phyloP scores from a whole-genome alignment of 805 yeast species.

The Danielia reshetovae region DNA sequence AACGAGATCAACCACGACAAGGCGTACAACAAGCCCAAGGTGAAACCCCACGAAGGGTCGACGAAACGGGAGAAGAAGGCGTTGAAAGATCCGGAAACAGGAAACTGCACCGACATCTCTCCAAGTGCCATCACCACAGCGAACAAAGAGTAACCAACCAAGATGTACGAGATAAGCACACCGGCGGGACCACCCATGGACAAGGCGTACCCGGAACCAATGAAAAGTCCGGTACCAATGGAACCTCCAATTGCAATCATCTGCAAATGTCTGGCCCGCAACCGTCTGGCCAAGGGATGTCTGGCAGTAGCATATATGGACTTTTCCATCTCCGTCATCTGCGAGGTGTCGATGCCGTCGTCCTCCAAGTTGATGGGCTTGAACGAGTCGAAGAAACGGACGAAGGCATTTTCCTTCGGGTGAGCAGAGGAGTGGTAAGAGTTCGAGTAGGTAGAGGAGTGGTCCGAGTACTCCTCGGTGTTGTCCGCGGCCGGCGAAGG shows the following conservation, averaged over 20 bases:
- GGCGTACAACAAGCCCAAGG: conserved; percentile 23
- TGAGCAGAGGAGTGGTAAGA: not conserved
- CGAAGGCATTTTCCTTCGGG: conserved; percentile 12
- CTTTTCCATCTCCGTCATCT: conserved; percentile 37
- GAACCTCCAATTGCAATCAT: conserved; percentile 84
- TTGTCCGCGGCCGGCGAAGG: too few species aligned
- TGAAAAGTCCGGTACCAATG: conserved; percentile 66
- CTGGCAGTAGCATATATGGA: conserved; percentile 37
- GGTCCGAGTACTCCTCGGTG: too few species aligned
- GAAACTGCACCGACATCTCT: conserved; percentile 20
- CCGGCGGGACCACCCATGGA: conserved; percentile 19
- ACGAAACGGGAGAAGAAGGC: conserved; percentile 19
- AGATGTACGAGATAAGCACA: conserved; percentile 15
- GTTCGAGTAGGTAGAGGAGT: too few species aligned
- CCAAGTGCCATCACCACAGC: conserved; percentile 20
- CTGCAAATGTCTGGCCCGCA: conserved; percentile 55
- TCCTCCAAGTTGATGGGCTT: conserved; percentile 36
- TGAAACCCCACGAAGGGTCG: conserved; percentile 21
- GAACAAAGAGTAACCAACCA: conserved; percentile 18
- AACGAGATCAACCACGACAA: conserved; percentile 31
- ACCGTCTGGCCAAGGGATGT: conserved; percentile 43
- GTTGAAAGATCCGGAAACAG: conserved; percentile 20
- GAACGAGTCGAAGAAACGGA: conserved; percentile 32
- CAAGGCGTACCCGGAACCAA: conserved; percentile 19
- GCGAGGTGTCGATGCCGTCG: conserved; percentile 36